phyloP scores from a whole-genome alignment of 306 rosid species.

The Casuarina glauca region DNA sequence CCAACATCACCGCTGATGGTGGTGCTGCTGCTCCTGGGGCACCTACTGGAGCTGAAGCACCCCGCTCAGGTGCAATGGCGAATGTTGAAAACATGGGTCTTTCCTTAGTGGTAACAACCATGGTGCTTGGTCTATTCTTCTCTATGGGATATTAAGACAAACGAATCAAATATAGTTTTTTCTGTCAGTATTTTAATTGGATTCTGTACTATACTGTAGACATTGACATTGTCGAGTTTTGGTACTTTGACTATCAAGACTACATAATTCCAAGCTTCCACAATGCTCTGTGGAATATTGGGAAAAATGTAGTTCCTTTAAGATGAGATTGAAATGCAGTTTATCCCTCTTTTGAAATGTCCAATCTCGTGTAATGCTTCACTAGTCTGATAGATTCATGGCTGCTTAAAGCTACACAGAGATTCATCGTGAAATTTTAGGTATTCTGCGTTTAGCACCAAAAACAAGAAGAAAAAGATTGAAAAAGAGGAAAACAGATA shows the following conservation, averaged over 20 bases:
- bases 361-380: too few relatives aligned
- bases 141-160: constrained; percentile 23
- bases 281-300: too few relatives aligned
- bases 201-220: too few relatives aligned
- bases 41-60: neutral
- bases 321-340: too few relatives aligned
- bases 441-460: too few relatives aligned
- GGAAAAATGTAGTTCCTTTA: too few relatives aligned
- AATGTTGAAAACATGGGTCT: constrained; percentile 33
- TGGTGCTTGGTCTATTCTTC: constrained; percentile 32
- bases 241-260: too few relatives aligned
- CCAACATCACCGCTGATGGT: neutral
- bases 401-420: too few relatives aligned
- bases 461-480: neutral
- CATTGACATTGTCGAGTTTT: neutral
- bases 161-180: neutral
- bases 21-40: constrained; percentile 1
- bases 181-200: too few relatives aligned
- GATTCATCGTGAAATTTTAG: too few relatives aligned
- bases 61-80: constrained; percentile 32
- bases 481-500: neutral
- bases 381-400: too few relatives aligned
- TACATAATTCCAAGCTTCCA: neutral
- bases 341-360: too few relatives aligned
- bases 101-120: constrained; percentile 23